Conservation (phyloP, 225 moss, liverwort and hornwort genomes). For the Anthoceros angustus region DNA sequence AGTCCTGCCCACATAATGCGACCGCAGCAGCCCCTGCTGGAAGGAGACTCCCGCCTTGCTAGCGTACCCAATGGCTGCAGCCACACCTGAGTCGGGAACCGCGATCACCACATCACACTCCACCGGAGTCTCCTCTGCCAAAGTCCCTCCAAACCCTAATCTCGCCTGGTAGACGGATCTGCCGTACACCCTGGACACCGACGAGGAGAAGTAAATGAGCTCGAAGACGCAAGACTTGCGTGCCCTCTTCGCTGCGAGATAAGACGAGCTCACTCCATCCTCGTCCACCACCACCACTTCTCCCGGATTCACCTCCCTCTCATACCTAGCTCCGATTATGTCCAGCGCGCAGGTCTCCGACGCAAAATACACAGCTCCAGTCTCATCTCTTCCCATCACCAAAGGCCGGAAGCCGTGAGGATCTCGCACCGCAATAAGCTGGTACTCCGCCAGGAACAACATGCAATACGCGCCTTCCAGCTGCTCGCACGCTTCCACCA, state of each 20-base stretch:
- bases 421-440: conserved; percentile 76
- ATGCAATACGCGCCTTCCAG: conserved; percentile 86
- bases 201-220: conserved; percentile 87
- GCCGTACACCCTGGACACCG: conserved; percentile 71
- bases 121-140: conserved; percentile 67
- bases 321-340: conserved; percentile 66
- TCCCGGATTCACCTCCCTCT: conserved; percentile 78
- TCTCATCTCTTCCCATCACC: conserved; percentile 68
- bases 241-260: conserved; percentile 51
- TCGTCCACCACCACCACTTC: conserved; percentile 86
- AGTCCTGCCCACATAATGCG: conserved; percentile 83
- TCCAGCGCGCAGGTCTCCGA: conserved; percentile 92
- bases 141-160: conserved; percentile 52
- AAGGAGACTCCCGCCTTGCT: conserved; percentile 60
- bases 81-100: conserved; percentile 88
- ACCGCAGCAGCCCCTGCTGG: conserved; percentile 79
- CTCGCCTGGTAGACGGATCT: conserved; percentile 77
- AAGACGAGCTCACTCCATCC: conserved; percentile 60
- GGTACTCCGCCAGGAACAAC: conserved; percentile 75
- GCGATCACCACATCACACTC: conserved; percentile 91
- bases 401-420: conserved; percentile 86
- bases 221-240: conserved; percentile 88
- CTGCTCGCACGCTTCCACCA: conserved; percentile 93
- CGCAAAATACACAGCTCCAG: conserved; percentile 79
- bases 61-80: conserved; percentile 83